A percentile compares a stretch with the other conserved stretches of the same genome.
Evolutionary conservation across 2,329 filamentous ascomycete species (phyloP).

Genomic region (Fusarium multiceps): DNA sequence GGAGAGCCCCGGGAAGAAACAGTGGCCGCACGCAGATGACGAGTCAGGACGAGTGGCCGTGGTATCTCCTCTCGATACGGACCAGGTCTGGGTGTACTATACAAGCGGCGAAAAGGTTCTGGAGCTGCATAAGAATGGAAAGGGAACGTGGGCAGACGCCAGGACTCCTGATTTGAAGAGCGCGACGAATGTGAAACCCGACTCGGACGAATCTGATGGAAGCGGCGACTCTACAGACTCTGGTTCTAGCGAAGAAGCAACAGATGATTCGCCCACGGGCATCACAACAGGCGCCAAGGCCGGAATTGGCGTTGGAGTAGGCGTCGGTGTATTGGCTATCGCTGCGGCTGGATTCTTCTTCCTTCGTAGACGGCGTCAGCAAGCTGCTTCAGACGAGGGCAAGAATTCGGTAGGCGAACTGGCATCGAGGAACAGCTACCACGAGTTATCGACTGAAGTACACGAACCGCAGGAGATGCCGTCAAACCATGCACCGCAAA

Average conservation of each 20-base stretch:
- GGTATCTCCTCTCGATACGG: constrained; percentile 13
- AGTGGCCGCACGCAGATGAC: constrained; percentile 24
- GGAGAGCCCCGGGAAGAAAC: neutral
- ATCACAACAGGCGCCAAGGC: constrained; percentile 28
- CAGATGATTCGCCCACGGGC: neutral
- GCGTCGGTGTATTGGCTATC: neutral
- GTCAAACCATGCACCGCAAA: neutral
- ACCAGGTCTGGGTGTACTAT: constrained; percentile 31
- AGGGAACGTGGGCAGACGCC: constrained; percentile 7
- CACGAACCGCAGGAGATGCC: constrained; percentile 21
- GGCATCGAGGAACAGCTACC: constrained; percentile 7
- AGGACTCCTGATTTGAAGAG: neutral
- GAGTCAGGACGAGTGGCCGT: constrained; percentile 21
- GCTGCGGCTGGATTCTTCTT: constrained; percentile 4
- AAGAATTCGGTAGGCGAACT: constrained; percentile 2
- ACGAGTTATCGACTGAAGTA: constrained; percentile 6
- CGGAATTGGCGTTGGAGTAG: constrained; percentile 19
- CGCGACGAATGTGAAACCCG: neutral
- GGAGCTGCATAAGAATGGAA: constrained; percentile 9
- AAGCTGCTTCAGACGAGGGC: neutral
- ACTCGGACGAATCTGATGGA: neutral
- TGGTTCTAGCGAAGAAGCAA: neutral
- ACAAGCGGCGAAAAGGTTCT: constrained; percentile 16
- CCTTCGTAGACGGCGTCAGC: neutral
- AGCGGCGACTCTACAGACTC: neutral